Conservation (phyloP, 495 filamentous ascomycete species). For the Penicillium steckii region DNA sequence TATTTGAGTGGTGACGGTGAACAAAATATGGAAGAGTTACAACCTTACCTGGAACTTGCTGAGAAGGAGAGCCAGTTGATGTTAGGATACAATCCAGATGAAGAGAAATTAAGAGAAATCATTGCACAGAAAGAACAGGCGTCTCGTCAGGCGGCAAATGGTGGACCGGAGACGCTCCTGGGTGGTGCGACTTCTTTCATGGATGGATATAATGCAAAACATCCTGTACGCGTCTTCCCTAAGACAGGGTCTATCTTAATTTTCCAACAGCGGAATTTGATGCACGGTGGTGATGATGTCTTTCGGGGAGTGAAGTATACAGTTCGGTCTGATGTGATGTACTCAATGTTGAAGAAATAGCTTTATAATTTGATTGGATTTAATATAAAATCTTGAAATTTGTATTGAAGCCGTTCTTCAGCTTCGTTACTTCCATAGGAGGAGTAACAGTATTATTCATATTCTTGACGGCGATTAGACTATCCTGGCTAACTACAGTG, state of each 20-base stretch:
- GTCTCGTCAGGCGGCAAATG: not conserved
- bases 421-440: not conserved
- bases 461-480: too few species aligned
- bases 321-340: constrained; percentile 78
- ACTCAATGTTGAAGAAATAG: constrained; percentile 21
- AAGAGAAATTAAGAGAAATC: constrained; percentile 11
- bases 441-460: too few species aligned
- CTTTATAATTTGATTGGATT: not conserved
- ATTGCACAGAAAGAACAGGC: not conserved
- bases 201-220: constrained; percentile 33
- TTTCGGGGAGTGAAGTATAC: constrained; percentile 71
- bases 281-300: constrained; percentile 77
- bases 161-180: constrained; percentile 10
- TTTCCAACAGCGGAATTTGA: constrained; percentile 69
- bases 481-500: too few species aligned
- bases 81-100: constrained; percentile 1
- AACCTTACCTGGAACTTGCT: constrained; percentile 19
- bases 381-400: not conserved
- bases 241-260: constrained; percentile 70
- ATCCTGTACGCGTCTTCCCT: constrained; percentile 61
- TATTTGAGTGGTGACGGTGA: constrained; percentile 70
- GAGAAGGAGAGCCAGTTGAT: constrained; percentile 14
- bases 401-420: too few species aligned
- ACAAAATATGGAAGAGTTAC: constrained; percentile 37
- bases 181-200: constrained; percentile 69